Conservation (phyloP, 176 grass and related monocot genomes). For the Cenchrus fungigraminus region DNA sequence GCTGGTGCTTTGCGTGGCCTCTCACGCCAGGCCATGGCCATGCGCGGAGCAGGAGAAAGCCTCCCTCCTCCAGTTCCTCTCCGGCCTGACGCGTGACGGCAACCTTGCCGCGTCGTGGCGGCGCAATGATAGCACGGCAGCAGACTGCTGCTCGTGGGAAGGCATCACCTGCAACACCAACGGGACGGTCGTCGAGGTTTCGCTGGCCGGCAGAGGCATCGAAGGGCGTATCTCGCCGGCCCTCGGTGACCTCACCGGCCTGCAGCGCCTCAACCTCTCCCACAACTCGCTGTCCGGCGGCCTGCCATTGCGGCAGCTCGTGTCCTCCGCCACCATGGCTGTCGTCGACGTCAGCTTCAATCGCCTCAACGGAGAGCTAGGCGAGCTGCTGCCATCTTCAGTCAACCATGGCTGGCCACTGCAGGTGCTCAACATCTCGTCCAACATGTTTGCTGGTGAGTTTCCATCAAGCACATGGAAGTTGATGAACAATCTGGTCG, state of each 20-base stretch:
- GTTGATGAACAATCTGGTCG: neutral
- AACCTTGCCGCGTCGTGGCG: neutral
- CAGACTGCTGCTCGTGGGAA: constrained; percentile 19
- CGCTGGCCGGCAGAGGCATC: neutral
- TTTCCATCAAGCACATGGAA: neutral
- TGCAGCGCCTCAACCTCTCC: constrained; percentile 36
- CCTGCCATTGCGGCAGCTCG: neutral
- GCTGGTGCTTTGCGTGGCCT: neutral
- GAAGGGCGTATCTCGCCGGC: constrained; percentile 29
- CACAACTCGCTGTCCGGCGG: constrained; percentile 4
- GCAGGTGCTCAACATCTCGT: neutral
- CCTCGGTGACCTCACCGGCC: constrained; percentile 7
- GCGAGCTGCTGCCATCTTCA: neutral
- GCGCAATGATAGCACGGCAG: neutral
- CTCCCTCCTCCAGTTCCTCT: constrained; percentile 35
- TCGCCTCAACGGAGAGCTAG: neutral
- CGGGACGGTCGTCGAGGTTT: neutral
- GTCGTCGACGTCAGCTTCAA: neutral
- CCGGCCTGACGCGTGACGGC: neutral
- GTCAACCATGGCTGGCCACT: neutral
- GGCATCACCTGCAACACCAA: constrained; percentile 3
- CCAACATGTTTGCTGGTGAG: neutral
- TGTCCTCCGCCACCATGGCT: neutral
- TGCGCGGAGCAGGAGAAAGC: neutral
- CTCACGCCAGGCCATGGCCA: neutral